A percentile compares a stretch with the other conserved stretches of the same genome.
phyloP scores from a whole-genome alignment of 2,329 filamentous ascomycete genomes.

The Pochonia chlamydosporia region DNA sequence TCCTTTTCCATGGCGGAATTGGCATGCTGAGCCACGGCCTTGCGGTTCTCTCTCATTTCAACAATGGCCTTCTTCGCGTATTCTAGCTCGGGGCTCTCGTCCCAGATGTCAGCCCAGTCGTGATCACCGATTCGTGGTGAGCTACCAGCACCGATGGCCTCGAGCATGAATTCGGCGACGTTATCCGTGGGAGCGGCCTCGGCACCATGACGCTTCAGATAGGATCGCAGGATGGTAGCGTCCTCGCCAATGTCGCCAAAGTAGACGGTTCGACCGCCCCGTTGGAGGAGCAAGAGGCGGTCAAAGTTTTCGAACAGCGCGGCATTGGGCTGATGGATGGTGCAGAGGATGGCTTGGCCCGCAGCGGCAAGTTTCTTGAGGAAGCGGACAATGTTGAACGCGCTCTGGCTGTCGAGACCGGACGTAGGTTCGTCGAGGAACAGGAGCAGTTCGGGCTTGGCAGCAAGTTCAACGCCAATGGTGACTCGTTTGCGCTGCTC shows the following conservation, averaged over 20 bases:
- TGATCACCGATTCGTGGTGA: conserved; percentile 64
- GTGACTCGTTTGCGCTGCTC: conserved; percentile 72
- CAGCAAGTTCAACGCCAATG: conserved; percentile 83
- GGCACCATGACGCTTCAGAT: conserved; percentile 55
- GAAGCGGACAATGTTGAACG: conserved; percentile 74
- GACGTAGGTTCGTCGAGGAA: conserved; percentile 78
- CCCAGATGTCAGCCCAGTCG: conserved; percentile 80
- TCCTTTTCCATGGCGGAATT: conserved; percentile 60
- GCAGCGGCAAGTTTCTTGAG: conserved; percentile 71
- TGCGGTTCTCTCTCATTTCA: conserved; percentile 58
- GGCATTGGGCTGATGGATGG: conserved; percentile 85
- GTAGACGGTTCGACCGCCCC: conserved; percentile 76
- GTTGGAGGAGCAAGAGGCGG: conserved; percentile 69
- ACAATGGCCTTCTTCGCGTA: conserved; percentile 60
- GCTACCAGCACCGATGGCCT: conserved; percentile 73
- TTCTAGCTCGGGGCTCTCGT: conserved; percentile 63
- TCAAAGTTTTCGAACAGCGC: conserved; percentile 87
- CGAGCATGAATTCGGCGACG: conserved; percentile 76
- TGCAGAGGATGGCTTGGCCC: conserved; percentile 84
- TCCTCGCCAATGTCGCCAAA: conserved; percentile 80
- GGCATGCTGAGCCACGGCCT: conserved; percentile 29
- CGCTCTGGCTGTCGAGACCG: conserved; percentile 57
- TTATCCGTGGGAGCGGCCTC: conserved; percentile 50
- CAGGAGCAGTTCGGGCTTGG: conserved; percentile 69
- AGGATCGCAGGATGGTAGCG: conserved; percentile 62